Base-by-base conservation (phyloP, 2,329 filamentous ascomycete genomes). In the Pseudogymnoascus verrucosus region DNA sequence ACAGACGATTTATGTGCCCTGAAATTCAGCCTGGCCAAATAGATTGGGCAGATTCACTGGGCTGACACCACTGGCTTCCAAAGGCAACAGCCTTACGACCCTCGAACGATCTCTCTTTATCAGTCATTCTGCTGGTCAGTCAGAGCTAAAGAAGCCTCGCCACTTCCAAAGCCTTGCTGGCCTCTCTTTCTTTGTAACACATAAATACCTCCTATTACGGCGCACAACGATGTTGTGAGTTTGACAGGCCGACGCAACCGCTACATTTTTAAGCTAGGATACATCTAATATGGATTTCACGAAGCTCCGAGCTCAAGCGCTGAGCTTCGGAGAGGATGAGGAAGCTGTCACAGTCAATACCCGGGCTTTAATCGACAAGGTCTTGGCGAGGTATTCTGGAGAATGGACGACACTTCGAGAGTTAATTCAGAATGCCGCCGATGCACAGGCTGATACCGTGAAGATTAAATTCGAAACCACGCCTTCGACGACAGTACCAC, bases 291-390 rank as follows among this genome's bases (percentile, higher is more conserved):
- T 91, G 87, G 87, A 90, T 74, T 89, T 89, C 71, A 84, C 86
- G 37, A 84, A 88, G 72, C 81, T 99, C 68, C 89, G 91, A 72
- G 92, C 93, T 69, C 89, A 91, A 71, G 95, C 95, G 26, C 84
- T 99, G 79, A 86, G 84, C 64, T 89, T 91, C 64, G 90, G 90
- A 68, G 89, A 92, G 66, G 91, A 96, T 70, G 95, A 98, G 76
- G 95, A 98, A 76, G 95, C 95, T 44, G 95, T 99, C 64, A 99
- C 95, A 0, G 95, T 99, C 72, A 96, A 99, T 74, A 99, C 95
- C 60, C 84, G 96, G 72, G 95, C 95, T 47, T 78, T 99, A 70
- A 99, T 99, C 73, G 96, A 98, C 78, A 99, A 99, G 77, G 93
- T 99, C 10, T 84, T 99, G 60, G 95, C 95, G 8, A 84, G 95